Base-by-base conservation (phyloP, 768 basidiomycete species). In the Auricularia heimuer region DNA sequence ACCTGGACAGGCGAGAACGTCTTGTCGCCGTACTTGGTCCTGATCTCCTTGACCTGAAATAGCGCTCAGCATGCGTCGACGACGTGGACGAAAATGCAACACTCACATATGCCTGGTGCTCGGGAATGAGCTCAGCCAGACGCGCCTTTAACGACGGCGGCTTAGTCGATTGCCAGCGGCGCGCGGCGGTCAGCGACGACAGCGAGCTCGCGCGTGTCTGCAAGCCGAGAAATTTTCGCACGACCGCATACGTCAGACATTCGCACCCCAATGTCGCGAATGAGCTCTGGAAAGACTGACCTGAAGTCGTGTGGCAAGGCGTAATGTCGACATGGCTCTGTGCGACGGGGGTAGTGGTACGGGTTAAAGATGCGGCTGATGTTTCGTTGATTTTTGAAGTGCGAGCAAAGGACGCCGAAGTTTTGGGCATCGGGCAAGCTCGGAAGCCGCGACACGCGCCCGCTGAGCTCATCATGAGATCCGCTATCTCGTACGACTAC, bases 61-160 rank as follows among this genome's bases (percentile, higher is more conserved):
- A 60, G 54, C 24, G 65, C 63, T 39, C 51, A 21, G 11, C 36
- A 42, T 62, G 47, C 56, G 24, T 11, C 37, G 11, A 33, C 56
- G n/a, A 58, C 4, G 21, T 35, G 29, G 63, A 45, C 33, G 66
- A 61, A 14, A 67, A 4, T 24, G 33, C 21, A 36, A 10, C 39
- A 72, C 80, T 61, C 61, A 88, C 88, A 73, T 85, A 84, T 73
- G 90, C 88, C 65, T 88, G 83, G 73, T 96, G 89, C 67, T 82
- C 80, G 65, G 96, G 96, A 71, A 98, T 98, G 76, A 98, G 85
- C 78, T 97, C 92, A 39, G 91, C 85, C 67, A 98, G 82, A 63
- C 93, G 85, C 78, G 98, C 94, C 80, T 95, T 96, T 74, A 98
- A 83, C 34, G 92, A 86, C 66, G 83, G 81, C 54, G 83, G 83